A percentile compares a stretch with the other conserved stretches of the same genome.
Conservation (phyloP, 2,329 filamentous ascomycete species). For the Aspergillus neotritici region DNA sequence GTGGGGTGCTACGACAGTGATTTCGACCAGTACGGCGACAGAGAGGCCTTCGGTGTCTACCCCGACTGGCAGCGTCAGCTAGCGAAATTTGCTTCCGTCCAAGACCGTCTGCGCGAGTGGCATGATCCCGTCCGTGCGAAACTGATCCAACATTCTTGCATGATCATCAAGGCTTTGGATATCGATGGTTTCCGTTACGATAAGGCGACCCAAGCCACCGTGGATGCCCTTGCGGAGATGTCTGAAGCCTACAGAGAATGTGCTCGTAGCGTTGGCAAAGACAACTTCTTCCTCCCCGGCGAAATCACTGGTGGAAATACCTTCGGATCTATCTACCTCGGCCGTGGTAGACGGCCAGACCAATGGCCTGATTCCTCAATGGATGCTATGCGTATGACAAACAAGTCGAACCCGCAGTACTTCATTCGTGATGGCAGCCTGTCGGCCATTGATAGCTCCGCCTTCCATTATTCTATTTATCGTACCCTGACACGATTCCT, state of each 20-base stretch:
- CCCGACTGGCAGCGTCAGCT: constrained; percentile 60
- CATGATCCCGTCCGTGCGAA: constrained; percentile 52
- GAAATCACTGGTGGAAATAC: constrained; percentile 60
- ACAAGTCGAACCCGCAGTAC: constrained; percentile 37
- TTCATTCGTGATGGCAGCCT: constrained; percentile 51
- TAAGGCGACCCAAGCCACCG: constrained; percentile 59
- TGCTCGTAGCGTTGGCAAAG: constrained; percentile 52
- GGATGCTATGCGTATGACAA: constrained; percentile 46
- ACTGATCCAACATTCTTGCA: constrained; percentile 58
- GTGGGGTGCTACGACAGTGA: constrained; percentile 58
- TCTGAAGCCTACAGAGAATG: constrained; percentile 54
- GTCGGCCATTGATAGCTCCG: constrained; percentile 53
- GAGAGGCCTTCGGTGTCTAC: constrained; percentile 58
- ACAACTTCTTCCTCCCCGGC: constrained; percentile 60
- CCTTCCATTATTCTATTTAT: constrained; percentile 62
- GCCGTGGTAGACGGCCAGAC: constrained; percentile 54
- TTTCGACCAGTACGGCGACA: constrained; percentile 61
- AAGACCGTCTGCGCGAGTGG: constrained; percentile 63
- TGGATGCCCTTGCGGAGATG: constrained; percentile 57
- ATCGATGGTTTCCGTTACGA: constrained; percentile 63
- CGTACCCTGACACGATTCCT: constrained; percentile 57
- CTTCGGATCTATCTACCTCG: constrained; percentile 57
- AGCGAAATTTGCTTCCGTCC: constrained; percentile 61
- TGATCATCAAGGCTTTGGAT: constrained; percentile 58
- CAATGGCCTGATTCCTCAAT: constrained; percentile 46